Base-by-base conservation (phyloP, 2,329 filamentous ascomycete species). In the Colletotrichum chrysophilum region DNA sequence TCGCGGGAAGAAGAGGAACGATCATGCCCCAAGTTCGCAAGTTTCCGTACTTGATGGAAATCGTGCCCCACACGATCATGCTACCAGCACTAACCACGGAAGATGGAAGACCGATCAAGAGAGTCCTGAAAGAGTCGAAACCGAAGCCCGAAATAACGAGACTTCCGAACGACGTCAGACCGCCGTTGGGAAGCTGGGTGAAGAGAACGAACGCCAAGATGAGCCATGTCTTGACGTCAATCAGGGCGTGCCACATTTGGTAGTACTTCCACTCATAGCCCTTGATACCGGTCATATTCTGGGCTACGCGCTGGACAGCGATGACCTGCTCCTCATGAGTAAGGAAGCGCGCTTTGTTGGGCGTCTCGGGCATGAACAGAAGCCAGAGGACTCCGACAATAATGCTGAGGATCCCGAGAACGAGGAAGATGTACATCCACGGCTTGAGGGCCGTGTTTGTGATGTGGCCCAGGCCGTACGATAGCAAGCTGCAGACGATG, bases 211-310 rank as follows among this genome's bases (percentile, higher is more conserved):
- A 76, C 13, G 66, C 71, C 24, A 76, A 48, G 30, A 76, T 36
- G 32, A 76, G 55, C 74, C 74, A 76, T 7, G 70, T 72, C 70
- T 76, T 78, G 30, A 69, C 67, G 21, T 79, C 78, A 32, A 74
- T 71, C 65, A 77, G 4, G 12, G 78, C 74, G 66, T 80, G 78
- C 70, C 76, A 74, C 26, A 79, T 77, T 64, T 80, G 79, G 61
- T 79, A 79, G 14, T 70, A 62, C 43, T 78, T 79, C 76, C 78
- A 80, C 30, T 79, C 74, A 16, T 80, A 78, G 7, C 78, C 78
- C 76, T 81, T 79, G 65, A 80, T 82, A 6, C 80, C 80, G 3
- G 79, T 81, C 75, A 79, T 79, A 70, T 81, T 82, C 61, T 76
- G 78, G 24, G 80, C 55, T 3, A 58, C 55, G 0, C 55, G 55